phyloP scores from a whole-genome alignment of 306 rosid genomes.

The Mucuna pruriens region DNA sequence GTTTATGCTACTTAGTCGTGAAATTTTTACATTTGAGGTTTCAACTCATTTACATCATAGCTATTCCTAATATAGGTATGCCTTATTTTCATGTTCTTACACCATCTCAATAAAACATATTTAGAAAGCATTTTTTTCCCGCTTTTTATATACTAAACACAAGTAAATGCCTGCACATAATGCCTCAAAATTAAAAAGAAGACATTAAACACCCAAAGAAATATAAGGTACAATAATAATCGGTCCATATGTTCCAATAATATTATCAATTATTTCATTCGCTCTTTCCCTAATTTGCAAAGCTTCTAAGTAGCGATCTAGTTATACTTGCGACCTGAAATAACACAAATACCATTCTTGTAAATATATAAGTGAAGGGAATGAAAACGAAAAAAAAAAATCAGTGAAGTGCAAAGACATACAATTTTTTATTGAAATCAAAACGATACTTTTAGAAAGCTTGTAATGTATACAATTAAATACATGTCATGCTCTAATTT shows the following conservation, averaged over 20 bases:
- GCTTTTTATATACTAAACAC: too few relatives aligned
- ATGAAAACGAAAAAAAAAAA: not conserved
- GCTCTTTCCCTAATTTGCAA: conserved; percentile 92
- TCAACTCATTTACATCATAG: too few relatives aligned
- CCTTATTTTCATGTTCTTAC: too few relatives aligned
- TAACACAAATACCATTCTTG: conserved; percentile 32
- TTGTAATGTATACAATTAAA: conserved; percentile 2
- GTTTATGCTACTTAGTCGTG: too few relatives aligned
- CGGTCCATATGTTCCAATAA: conserved; percentile 85
- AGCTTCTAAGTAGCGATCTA: conserved; percentile 95
- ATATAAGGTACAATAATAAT: conserved; percentile 37
- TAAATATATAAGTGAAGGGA: not conserved
- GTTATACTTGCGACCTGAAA: conserved; percentile 93
- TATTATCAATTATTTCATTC: conserved; percentile 80
- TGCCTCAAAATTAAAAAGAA: too few relatives aligned
- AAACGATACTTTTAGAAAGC: not conserved
- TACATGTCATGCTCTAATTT: not conserved
- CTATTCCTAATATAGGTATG: too few relatives aligned
- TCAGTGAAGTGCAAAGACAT: not conserved
- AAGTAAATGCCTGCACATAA: too few relatives aligned
- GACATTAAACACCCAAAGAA: too few relatives aligned
- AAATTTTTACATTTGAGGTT: too few relatives aligned
- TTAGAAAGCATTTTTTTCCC: too few relatives aligned
- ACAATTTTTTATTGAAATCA: not conserved
- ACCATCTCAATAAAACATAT: too few relatives aligned